A percentile compares a stretch with the other conserved stretches of the same genome.
Conservation (phyloP, 1,284 basidiomycete species). For the Bothia castanella region DNA sequence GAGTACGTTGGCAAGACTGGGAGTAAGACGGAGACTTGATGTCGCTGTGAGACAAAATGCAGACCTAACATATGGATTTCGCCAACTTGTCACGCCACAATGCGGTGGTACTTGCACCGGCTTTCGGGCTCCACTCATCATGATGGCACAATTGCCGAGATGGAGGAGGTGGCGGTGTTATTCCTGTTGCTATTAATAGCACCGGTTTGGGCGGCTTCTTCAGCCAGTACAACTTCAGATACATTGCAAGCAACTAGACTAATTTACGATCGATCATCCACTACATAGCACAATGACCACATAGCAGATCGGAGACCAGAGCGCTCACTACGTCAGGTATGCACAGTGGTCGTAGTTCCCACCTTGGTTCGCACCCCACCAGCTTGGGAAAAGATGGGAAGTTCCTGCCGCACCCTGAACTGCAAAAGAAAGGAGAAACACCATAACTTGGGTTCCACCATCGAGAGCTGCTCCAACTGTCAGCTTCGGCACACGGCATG, state of each 20-base stretch:
- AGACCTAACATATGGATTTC: background rate
- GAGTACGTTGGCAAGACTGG: background rate
- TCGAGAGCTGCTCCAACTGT: conserved; percentile 41
- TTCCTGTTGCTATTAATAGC: background rate
- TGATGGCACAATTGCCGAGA: conserved; percentile 6
- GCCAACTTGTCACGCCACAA: background rate
- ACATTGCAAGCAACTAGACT: no score
- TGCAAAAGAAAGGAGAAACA: conserved; percentile 69
- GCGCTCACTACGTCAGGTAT: conserved; percentile 16
- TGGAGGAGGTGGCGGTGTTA: conserved; percentile 11
- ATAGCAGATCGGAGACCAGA: background rate
- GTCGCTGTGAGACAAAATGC: background rate
- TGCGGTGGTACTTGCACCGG: no score
- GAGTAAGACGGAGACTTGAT: background rate
- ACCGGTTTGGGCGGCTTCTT: background rate
- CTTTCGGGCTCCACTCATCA: background rate
- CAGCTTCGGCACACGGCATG: no score
- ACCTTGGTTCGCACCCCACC: conserved; percentile 52
- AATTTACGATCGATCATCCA: no score
- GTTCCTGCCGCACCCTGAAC: conserved; percentile 65
- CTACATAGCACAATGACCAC: background rate
- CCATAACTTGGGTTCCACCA: conserved; percentile 64
- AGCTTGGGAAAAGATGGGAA: conserved; percentile 53
- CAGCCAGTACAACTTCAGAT: no score
- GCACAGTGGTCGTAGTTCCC: conserved; percentile 33